These are phyloP conservation scores for Neoascochyta sp. DNA, from an alignment of 2,329 filamentous ascomycete genomes.

Conservation along the genomic window DNA sequence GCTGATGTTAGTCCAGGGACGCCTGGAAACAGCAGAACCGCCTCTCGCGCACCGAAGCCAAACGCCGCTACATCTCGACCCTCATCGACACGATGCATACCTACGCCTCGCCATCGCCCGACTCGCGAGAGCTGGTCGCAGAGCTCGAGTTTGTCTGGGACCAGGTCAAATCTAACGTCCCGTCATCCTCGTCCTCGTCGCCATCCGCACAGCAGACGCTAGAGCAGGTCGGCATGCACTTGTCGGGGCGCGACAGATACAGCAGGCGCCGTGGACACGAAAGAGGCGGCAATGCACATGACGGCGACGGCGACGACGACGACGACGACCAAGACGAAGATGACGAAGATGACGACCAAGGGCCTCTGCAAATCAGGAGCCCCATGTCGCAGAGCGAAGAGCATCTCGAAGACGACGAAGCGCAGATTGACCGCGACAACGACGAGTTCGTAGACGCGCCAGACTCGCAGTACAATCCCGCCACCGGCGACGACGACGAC, in stretches of 20 bases:
- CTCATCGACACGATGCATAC: conserved; percentile 95
- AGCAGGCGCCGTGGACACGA: conserved; percentile 45
- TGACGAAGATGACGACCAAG: conserved; percentile 15
- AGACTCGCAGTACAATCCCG: conserved; percentile 42
- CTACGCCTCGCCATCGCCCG: conserved; percentile 80
- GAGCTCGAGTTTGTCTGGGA: conserved; percentile 99
- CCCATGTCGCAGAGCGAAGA: conserved; percentile 75
- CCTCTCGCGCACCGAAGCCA: conserved; percentile 83
- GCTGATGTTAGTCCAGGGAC: too few relatives aligned
- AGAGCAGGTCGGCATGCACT: conserved; percentile 31
- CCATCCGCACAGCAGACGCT: conserved; percentile 39
- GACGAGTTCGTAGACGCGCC: conserved; percentile 50
- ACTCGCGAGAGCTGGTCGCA: conserved; percentile 80
- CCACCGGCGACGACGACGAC: conserved; percentile 10
- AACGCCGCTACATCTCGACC: conserved; percentile 87
- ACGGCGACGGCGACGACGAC: conserved; percentile 6
- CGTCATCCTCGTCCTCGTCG: conserved; percentile 55
- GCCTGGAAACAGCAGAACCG: conserved; percentile 89
- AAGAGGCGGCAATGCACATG: conserved; percentile 22
- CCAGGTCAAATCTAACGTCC: conserved; percentile 82
- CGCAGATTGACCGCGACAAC: conserved; percentile 37
- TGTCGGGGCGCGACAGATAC: conserved; percentile 20
- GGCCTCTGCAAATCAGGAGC: conserved; percentile 59
- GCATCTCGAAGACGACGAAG: conserved; percentile 44
- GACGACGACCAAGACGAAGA: conserved; percentile 7